Percentiles rank a stretch among this genome's conserved stretches.
phyloP scores from a whole-genome alignment of 1,284 basidiomycete species.

The Mycena citricolor region DNA sequence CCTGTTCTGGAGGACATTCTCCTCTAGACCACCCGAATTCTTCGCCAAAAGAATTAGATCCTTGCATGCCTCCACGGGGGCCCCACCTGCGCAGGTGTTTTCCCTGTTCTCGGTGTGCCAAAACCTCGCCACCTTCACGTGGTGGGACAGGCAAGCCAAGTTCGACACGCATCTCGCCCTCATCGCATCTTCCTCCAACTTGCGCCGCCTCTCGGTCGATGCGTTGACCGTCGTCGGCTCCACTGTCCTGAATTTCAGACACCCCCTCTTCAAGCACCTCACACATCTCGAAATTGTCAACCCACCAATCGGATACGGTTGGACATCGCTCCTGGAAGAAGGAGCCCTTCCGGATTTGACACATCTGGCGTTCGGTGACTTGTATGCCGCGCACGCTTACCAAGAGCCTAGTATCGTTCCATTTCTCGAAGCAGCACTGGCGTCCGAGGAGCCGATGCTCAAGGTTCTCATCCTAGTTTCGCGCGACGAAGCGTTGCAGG shows the following conservation, averaged over 20 bases:
- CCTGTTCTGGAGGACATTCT: conserved; percentile 31
- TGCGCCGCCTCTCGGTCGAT: conserved; percentile 3
- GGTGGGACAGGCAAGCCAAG: conserved; percentile 32
- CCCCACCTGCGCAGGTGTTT: conserved; percentile 24
- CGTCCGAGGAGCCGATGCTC: conserved; percentile 21
- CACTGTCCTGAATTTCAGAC: background rate
- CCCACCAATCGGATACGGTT: background rate
- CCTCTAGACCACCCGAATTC: conserved; percentile 28
- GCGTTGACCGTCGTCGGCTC: background rate
- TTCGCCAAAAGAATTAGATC: conserved; percentile 30
- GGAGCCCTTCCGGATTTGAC: background rate
- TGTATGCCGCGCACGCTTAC: conserved; percentile 19
- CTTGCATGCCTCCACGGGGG: conserved; percentile 28
- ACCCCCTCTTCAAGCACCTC: background rate
- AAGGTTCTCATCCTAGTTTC: conserved; percentile 30
- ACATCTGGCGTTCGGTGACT: conserved; percentile 6
- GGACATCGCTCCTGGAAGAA: background rate
- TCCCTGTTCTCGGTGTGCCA: conserved; percentile 28
- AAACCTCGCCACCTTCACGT: conserved; percentile 27
- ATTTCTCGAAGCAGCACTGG: conserved; percentile 25
- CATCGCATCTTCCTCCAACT: conserved; percentile 10
- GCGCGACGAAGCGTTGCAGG: conserved; percentile 13
- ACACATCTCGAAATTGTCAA: conserved; percentile 5
- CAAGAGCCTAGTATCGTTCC: conserved; percentile 19
- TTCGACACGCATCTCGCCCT: conserved; percentile 16